Conservation (phyloP, 2,329 filamentous ascomycete genomes). For the Fusarium cyanostomum region DNA sequence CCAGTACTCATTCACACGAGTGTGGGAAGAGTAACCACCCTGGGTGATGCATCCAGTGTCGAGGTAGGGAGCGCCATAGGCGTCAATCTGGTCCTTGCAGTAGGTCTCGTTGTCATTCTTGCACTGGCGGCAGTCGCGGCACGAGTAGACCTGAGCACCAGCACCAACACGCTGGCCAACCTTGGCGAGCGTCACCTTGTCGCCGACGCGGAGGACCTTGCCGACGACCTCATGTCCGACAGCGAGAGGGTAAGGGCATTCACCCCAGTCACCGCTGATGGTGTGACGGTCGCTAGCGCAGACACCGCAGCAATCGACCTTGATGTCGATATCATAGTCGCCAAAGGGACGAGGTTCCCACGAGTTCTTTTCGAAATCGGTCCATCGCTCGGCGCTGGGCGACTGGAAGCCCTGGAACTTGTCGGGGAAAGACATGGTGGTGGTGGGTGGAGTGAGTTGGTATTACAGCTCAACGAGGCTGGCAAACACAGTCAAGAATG, state of each 20-base stretch:
- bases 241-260: constrained; percentile 68
- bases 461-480: not conserved
- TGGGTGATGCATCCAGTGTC: constrained; percentile 65
- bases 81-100: constrained; percentile 54
- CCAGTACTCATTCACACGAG: constrained; percentile 56
- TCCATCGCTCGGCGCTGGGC: constrained; percentile 61
- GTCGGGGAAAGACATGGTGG: constrained; percentile 64
- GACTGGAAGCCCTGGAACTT: constrained; percentile 71
- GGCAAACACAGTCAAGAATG: not conserved
- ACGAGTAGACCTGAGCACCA: constrained; percentile 66
- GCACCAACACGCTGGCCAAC: constrained; percentile 68
- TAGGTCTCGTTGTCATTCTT: constrained; percentile 54
- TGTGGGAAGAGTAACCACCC: constrained; percentile 61
- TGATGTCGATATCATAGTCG: constrained; percentile 87
- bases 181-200: constrained; percentile 57
- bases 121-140: constrained; percentile 55
- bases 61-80: constrained; percentile 61
- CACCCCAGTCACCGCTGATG: constrained; percentile 74
- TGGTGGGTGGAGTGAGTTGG: not conserved
- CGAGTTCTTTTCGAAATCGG: constrained; percentile 74
- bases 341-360: constrained; percentile 88
- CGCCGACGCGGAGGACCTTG: constrained; percentile 71
- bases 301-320: constrained; percentile 83
- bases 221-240: constrained; percentile 80
- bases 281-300: constrained; percentile 79